A percentile compares a stretch with the other conserved stretches of the same genome.
Conservation (phyloP, 2,329 filamentous ascomycete genomes). For the Trichoderma asperellum region DNA sequence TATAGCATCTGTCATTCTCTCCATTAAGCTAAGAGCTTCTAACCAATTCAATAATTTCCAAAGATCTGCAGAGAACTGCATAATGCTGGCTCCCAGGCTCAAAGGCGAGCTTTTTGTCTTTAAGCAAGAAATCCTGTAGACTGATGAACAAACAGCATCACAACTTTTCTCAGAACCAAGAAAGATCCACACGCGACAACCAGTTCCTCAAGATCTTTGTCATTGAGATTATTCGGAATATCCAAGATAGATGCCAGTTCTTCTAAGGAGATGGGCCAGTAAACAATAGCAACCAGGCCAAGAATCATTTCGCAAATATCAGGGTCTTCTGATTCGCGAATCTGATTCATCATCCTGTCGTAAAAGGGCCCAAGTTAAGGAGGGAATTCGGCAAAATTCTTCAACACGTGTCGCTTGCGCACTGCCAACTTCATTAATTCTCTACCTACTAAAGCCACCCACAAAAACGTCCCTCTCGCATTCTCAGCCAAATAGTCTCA, state of each 20-base stretch:
- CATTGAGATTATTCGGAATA: neutral
- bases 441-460: conserved; percentile 34
- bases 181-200: conserved; percentile 45
- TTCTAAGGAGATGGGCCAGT: conserved; percentile 39
- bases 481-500: conserved; percentile 36
- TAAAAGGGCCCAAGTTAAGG: conserved; percentile 45
- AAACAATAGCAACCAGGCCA: conserved; percentile 36
- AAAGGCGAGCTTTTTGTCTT: conserved; percentile 32
- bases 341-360: conserved; percentile 43
- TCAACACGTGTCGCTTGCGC: conserved; percentile 29
- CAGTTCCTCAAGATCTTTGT: conserved; percentile 20
- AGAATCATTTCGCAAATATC: conserved; percentile 43
- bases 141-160: conserved; percentile 47
- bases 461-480: conserved; percentile 42
- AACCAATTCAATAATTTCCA: neutral
- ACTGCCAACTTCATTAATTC: conserved; percentile 28
- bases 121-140: conserved; percentile 49
- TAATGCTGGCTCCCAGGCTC: conserved; percentile 27
- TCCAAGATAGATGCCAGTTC: conserved; percentile 35
- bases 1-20: too few species aligned
- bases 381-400: conserved; percentile 38
- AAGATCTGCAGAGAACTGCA: neutral
- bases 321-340: conserved; percentile 37
- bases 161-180: conserved; percentile 40
- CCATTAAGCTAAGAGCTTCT: too few species aligned